Evolutionary conservation across 257 asterid species (phyloP).

Genomic region (Schizonepeta tenuifolia): DNA sequence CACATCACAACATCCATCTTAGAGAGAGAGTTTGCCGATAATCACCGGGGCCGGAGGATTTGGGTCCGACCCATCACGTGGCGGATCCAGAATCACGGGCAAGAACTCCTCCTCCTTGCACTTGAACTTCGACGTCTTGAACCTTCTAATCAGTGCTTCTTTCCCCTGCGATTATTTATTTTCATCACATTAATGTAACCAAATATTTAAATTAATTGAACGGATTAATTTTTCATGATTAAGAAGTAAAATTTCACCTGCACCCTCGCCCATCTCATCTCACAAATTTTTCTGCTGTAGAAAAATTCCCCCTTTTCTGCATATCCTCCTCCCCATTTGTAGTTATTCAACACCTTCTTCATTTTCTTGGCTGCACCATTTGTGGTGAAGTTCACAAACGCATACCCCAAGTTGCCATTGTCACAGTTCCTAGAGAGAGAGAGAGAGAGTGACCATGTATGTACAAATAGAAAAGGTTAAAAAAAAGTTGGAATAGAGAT

Average conservation of each 20-base stretch:
- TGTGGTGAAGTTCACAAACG: slow-evolving; percentile 56
- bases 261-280: slow-evolving; percentile 52
- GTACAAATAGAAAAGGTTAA: too few species aligned
- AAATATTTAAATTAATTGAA: too few species aligned
- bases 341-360: slow-evolving; percentile 28
- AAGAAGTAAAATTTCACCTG: slow-evolving; percentile 41
- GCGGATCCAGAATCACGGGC: slow-evolving; percentile 48
- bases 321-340: slow-evolving; percentile 34
- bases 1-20: too few species aligned
- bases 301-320: neutral
- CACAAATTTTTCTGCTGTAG: slow-evolving; percentile 43
- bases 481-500: neutral
- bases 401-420: slow-evolving; percentile 52
- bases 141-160: slow-evolving; percentile 20
- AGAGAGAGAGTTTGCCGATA: slow-evolving; percentile 29
- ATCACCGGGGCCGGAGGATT: slow-evolving; percentile 38
- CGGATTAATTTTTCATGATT: too few species aligned
- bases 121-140: neutral
- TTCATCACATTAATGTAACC: neutral
- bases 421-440: neutral
- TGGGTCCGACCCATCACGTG: slow-evolving; percentile 42
- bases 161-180: slow-evolving; percentile 27
- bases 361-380: slow-evolving; percentile 35
- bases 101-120: slow-evolving; percentile 43
- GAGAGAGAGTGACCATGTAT: too few species aligned